These are phyloP conservation scores for Rhizopogon roseolus DNA, from an alignment of 768 basidiomycete species.

Conservation along the genomic window DNA sequence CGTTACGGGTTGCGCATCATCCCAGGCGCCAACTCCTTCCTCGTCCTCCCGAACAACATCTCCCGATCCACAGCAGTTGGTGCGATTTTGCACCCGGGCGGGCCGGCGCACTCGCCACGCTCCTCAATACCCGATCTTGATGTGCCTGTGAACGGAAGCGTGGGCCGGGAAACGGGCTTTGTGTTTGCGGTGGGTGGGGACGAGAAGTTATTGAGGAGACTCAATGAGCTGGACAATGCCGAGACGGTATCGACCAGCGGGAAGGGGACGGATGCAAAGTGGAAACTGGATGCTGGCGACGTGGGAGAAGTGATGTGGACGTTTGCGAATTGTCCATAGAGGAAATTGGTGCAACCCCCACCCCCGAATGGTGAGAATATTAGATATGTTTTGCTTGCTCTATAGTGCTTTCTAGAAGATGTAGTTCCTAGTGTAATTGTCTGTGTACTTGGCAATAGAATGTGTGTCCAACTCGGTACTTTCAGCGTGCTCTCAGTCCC, in stretches of 20 bases:
- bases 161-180: conserved; percentile 45
- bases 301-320: conserved; percentile 31
- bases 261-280: conserved; percentile 76
- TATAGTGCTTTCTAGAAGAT: too few species aligned
- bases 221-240: conserved; percentile 69
- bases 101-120: conserved; percentile 34
- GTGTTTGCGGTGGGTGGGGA: conserved; percentile 68
- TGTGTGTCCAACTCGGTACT: too few species aligned
- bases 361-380: too few species aligned
- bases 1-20: conserved; percentile 81
- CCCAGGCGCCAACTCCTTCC: conserved; percentile 74
- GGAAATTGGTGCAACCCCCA: neutral
- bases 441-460: too few species aligned
- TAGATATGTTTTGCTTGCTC: too few species aligned
- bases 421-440: too few species aligned
- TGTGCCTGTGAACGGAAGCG: conserved; percentile 30
- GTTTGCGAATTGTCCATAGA: conserved; percentile 16
- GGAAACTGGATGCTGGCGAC: conserved; percentile 43
- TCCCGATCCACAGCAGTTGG: conserved; percentile 82
- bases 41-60: conserved; percentile 78
- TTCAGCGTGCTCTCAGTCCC: too few species aligned
- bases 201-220: conserved; percentile 69
- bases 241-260: conserved; percentile 70
- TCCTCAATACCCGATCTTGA: conserved; percentile 17
- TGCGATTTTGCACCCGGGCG: conserved; percentile 68